Evolutionary conservation across 306 rosid species (phyloP), one percentile per base, ranked within the genome.

Genomic region (Vachellia pachyceras): DNA sequence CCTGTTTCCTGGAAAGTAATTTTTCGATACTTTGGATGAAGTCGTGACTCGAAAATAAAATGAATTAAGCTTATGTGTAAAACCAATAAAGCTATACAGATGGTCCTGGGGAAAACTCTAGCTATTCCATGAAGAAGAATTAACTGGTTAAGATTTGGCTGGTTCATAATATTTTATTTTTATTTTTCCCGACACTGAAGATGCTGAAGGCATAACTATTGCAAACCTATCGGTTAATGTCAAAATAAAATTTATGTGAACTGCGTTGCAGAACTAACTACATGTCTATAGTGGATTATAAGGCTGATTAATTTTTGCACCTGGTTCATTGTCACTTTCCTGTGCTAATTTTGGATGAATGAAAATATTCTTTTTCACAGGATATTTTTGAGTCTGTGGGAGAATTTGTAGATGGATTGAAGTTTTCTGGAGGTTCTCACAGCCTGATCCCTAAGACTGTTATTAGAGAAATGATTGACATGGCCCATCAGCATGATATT

Each of bases 371-470:
- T 84, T 58, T 37, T 82, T 45, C 40, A 55, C 80, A 95, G 99
- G 95, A 90, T 80, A 84, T 95, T 22, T 91, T 95, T 39, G 98
- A 91, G 82, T 89, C 91, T 0, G 84, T 85, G 92, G 99, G 97
- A 57, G 91, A 91, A 15, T 89, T 83, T 79, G 97, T 95, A 36
- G 99, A 95, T 79, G 99, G 99, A 12, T 85, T 93, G 74, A 95
- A 91, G 73, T 95, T 95, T 61, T 84, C 87, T 63, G 97, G 99
- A 66, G 99, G 97, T 23, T 91, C 97, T 40, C 84, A 93, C 54
- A 91, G 97, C 78, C 85, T 93, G 79, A 83, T 95, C 87, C 89
- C 99, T 2, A 95, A 87, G 89, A 75, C 86, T 49, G 84, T 77
- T 63, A 57, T 95, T 17, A 95, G 88, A 77, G 89, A 93, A 76